phyloP scores from a whole-genome alignment of 192 early-diverging fungal species.

The Umbelopsis sp. region DNA sequence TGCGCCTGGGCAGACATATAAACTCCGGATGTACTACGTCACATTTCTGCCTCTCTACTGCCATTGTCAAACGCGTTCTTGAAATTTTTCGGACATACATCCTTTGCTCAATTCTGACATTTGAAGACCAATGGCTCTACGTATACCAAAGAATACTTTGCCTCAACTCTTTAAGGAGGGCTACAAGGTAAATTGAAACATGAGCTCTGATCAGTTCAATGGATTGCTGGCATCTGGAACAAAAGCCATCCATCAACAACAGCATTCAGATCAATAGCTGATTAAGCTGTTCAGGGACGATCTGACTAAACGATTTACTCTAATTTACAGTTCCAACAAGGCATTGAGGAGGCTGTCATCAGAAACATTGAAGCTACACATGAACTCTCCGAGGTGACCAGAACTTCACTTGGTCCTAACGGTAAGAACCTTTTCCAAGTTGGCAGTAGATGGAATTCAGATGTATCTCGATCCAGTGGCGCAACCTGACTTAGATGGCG shows the following conservation, averaged over 20 bases:
- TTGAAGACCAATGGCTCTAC: slow-evolving; percentile 72
- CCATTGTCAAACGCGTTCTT: slow-evolving; percentile 14
- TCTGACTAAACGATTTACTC: neutral
- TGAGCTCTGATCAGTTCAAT: neutral
- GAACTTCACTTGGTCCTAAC: slow-evolving; percentile 96
- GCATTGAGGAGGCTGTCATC: slow-evolving; percentile 93
- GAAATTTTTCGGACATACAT: slow-evolving; percentile 14
- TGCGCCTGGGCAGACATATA: neutral
- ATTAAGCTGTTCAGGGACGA: neutral
- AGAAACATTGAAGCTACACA: slow-evolving; percentile 94
- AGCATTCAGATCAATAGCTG: slow-evolving; percentile 6
- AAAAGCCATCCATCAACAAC: too few species aligned
- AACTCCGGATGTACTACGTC: neutral
- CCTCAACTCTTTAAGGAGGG: slow-evolving; percentile 92
- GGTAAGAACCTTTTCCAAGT: slow-evolving; percentile 51
- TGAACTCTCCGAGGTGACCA: slow-evolving; percentile 90
- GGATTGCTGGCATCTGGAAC: neutral
- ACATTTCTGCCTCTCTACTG: neutral
- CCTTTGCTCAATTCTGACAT: neutral
- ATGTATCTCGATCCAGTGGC: neutral
- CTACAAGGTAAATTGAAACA: slow-evolving; percentile 68
- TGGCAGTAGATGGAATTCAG: too few species aligned
- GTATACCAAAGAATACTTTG: slow-evolving; percentile 82
- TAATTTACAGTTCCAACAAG: slow-evolving; percentile 78
- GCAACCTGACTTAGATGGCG: slow-evolving; percentile 20